A percentile compares a stretch with the other conserved stretches of the same genome.
Conservation (phyloP, 352 stramenopile genomes). For the Phytophthora chlamydospora region DNA sequence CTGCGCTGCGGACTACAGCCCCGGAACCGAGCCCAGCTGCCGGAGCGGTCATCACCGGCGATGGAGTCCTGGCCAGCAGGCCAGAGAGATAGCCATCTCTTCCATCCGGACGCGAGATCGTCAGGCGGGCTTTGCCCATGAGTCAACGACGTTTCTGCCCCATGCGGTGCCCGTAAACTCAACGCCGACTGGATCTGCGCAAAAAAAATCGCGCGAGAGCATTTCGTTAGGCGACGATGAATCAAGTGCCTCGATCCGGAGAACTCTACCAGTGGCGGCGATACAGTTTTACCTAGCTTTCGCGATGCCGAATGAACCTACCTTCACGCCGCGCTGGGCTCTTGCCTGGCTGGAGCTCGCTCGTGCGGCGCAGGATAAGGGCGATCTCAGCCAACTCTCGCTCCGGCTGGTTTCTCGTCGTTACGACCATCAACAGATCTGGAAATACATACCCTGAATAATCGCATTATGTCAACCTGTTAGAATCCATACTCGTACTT, state of each 20-base stretch:
- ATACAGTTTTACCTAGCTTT: no score
- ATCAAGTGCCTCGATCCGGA: constrained; percentile 1
- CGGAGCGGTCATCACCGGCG: constrained; percentile 4
- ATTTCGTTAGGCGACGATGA: constrained; percentile 34
- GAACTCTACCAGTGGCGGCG: background rate
- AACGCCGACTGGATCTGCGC: constrained; percentile 4
- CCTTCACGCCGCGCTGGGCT: no score
- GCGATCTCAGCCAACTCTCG: no score
- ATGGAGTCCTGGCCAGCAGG: no score
- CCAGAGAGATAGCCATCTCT: constrained; percentile 9
- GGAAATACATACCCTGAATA: no score
- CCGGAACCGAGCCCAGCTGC: constrained; percentile 10
- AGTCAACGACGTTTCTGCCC: constrained; percentile 11
- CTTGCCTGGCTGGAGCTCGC: no score
- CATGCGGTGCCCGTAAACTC: constrained; percentile 22
- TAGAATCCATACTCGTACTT: no score
- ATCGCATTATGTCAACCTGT: no score
- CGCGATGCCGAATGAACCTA: no score
- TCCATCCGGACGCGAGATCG: constrained; percentile 13
- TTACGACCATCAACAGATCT: no score
- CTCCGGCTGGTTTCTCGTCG: no score
- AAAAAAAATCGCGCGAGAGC: constrained; percentile 14
- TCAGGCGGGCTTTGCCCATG: constrained; percentile 26
- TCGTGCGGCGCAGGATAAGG: no score
- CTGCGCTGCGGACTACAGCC: background rate